These are phyloP conservation scores for Handroanthus guayacan DNA, from an alignment of 257 asterid genomes.

Conservation along the genomic window DNA sequence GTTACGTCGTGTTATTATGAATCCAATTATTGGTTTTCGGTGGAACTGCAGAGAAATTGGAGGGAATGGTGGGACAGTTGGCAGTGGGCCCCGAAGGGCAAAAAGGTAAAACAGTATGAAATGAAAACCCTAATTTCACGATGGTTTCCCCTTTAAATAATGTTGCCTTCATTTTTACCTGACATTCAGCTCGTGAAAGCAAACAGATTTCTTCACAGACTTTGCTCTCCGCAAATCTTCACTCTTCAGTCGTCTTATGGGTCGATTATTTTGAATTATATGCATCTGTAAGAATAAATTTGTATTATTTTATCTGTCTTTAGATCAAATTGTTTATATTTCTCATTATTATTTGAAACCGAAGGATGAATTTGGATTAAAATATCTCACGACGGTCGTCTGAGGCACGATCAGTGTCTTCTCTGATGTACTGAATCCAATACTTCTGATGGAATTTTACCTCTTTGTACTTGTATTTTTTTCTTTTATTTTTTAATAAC, in stretches of 20 bases:
- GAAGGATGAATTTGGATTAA: conserved; percentile 65
- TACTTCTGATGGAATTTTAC: conserved; percentile 55
- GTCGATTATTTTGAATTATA: neutral
- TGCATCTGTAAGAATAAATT: neutral
- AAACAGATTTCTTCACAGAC: neutral
- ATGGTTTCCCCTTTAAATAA: conserved; percentile 37
- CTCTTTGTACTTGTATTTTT: neutral
- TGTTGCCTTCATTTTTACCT: neutral
- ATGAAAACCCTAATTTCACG: conserved; percentile 42
- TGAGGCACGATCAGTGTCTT: conserved; percentile 57
- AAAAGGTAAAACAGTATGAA: neutral
- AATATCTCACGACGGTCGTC: conserved; percentile 94
- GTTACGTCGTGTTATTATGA: neutral
- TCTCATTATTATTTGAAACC: neutral
- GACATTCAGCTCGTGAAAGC: neutral
- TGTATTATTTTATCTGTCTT: neutral
- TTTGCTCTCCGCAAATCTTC: neutral
- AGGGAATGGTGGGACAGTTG: neutral
- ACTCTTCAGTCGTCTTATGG: neutral
- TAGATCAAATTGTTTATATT: neutral
- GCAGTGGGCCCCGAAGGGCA: conserved; percentile 14
- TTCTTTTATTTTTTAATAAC: neutral
- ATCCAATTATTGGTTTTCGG: neutral
- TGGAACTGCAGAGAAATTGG: conserved; percentile 27
- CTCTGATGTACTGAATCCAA: conserved; percentile 60